phyloP scores from a whole-genome alignment of 208 protist species.

The Leishmania braziliensis region DNA sequence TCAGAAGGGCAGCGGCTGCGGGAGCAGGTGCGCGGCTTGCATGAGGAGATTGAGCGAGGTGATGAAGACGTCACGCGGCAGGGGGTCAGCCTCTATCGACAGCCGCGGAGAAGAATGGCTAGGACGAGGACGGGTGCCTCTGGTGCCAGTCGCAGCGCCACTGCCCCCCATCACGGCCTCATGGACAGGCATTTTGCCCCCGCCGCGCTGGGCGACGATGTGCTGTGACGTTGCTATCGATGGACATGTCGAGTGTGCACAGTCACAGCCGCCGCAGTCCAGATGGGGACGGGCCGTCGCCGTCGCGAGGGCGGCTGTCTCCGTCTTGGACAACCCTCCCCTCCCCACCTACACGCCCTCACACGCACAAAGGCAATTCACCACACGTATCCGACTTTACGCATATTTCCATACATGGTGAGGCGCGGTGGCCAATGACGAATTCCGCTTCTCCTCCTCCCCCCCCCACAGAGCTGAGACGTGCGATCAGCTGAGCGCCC shows the following conservation, averaged over 20 bases:
- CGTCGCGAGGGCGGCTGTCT: background rate
- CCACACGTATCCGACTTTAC: too few relatives aligned
- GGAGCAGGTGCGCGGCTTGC: conserved; percentile 37
- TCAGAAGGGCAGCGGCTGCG: conserved; percentile 39
- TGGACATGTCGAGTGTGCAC: background rate
- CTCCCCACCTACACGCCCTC: too few relatives aligned
- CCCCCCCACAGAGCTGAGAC: background rate
- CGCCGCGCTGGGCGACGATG: background rate
- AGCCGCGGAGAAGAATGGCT: background rate
- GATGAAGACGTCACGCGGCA: background rate
- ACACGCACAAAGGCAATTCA: too few relatives aligned
- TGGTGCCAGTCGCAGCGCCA: background rate
- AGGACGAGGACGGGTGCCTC: background rate
- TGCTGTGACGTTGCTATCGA: background rate
- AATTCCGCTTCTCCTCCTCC: background rate
- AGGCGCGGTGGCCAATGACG: too few relatives aligned
- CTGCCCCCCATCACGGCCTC: background rate
- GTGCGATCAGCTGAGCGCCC: background rate
- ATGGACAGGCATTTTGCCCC: background rate
- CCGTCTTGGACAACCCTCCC: background rate
- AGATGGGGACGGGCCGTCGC: background rate
- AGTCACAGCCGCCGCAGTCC: background rate
- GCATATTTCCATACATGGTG: too few relatives aligned
- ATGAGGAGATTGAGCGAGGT: conserved; percentile 17
- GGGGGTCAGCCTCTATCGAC: background rate